Percentiles rank a stretch among this genome's conserved stretches.
Conservation (phyloP, 768 basidiomycete genomes). For the Termitomyces sp. region DNA sequence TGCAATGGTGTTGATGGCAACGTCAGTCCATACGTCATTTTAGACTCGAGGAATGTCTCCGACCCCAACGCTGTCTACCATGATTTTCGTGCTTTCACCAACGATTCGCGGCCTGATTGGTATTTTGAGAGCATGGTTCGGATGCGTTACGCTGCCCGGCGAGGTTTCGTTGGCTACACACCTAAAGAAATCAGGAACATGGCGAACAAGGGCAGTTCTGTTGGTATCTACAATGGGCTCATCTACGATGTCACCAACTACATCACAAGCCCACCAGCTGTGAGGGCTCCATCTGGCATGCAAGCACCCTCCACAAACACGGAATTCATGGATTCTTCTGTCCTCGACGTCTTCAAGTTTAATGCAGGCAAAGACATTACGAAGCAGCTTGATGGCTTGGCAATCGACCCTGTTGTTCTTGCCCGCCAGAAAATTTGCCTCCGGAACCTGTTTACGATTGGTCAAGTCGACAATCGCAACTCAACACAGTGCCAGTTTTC, state of each 20-base stretch:
- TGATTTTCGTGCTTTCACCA: slow-evolving; percentile 89
- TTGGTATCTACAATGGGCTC: slow-evolving; percentile 85
- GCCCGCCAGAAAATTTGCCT: slow-evolving; percentile 82
- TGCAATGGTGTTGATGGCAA: slow-evolving; percentile 83
- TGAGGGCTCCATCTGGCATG: slow-evolving; percentile 45
- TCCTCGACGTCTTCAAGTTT: slow-evolving; percentile 76
- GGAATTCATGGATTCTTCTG: slow-evolving; percentile 68
- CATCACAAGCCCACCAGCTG: slow-evolving; percentile 63
- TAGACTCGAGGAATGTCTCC: slow-evolving; percentile 75
- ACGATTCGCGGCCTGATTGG: slow-evolving; percentile 96
- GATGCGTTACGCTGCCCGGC: slow-evolving; percentile 87
- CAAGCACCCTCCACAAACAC: slow-evolving; percentile 43
- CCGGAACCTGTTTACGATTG: slow-evolving; percentile 90
- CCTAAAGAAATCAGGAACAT: slow-evolving; percentile 70
- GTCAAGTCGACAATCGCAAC: slow-evolving; percentile 89
- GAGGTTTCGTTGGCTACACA: slow-evolving; percentile 86
- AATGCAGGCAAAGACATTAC: slow-evolving; percentile 81
- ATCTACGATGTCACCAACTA: slow-evolving; percentile 90
- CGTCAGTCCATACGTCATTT: slow-evolving; percentile 80
- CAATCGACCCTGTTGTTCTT: slow-evolving; percentile 59
- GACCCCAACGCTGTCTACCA: slow-evolving; percentile 83
- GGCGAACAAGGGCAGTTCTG: slow-evolving; percentile 58
- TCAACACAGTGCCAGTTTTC: slow-evolving; percentile 92
- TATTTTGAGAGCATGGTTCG: slow-evolving; percentile 93
- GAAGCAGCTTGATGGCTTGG: slow-evolving; percentile 62